These are phyloP conservation scores for Tardiomyces blankii DNA, from an alignment of 1,139 yeast species.

Conservation along the genomic window DNA sequence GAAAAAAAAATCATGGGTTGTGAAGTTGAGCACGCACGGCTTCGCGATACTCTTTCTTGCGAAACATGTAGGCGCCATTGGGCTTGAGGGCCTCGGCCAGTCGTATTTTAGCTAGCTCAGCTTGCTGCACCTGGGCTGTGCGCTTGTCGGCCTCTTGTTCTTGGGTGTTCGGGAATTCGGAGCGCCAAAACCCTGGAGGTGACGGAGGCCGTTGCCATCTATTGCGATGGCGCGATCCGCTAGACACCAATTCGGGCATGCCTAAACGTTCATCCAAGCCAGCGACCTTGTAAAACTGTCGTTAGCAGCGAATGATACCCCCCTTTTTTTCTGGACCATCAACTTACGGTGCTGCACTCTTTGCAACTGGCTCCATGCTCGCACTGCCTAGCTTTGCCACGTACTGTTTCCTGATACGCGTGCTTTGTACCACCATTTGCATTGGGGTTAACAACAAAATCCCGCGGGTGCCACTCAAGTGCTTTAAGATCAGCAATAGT, in stretches of 20 bases:
- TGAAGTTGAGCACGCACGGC: not conserved
- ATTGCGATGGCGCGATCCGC: slow-evolving; percentile 16
- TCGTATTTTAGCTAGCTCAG: not conserved
- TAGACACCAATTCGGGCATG: not conserved
- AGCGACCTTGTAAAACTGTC: slow-evolving; percentile 5
- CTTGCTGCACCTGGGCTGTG: not conserved
- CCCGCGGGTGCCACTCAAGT: slow-evolving; percentile 15
- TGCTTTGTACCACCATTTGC: slow-evolving; percentile 12
- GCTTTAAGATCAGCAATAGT: not conserved
- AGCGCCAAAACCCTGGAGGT: slow-evolving; percentile 25
- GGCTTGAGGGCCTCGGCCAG: slow-evolving; percentile 2
- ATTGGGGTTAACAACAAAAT: slow-evolving; percentile 17
- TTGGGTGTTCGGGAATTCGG: slow-evolving; percentile 23
- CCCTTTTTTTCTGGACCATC: slow-evolving; percentile 5
- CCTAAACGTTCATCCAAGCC: not conserved
- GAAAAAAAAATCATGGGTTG: no score
- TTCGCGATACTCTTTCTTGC: not conserved
- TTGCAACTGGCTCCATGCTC: slow-evolving; percentile 19
- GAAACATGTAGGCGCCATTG: not conserved
- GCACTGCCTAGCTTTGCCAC: slow-evolving; percentile 16
- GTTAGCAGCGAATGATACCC: slow-evolving; percentile 7
- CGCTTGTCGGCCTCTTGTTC: slow-evolving; percentile 15
- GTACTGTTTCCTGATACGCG: slow-evolving; percentile 17
- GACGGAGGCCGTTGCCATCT: slow-evolving; percentile 16
- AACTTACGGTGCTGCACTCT: slow-evolving; percentile 10